Percentiles rank a stretch among this genome's conserved stretches.
Evolutionary conservation across 108 stramenopile species (phyloP).

Genomic region (Mediolabrus comicus): DNA sequence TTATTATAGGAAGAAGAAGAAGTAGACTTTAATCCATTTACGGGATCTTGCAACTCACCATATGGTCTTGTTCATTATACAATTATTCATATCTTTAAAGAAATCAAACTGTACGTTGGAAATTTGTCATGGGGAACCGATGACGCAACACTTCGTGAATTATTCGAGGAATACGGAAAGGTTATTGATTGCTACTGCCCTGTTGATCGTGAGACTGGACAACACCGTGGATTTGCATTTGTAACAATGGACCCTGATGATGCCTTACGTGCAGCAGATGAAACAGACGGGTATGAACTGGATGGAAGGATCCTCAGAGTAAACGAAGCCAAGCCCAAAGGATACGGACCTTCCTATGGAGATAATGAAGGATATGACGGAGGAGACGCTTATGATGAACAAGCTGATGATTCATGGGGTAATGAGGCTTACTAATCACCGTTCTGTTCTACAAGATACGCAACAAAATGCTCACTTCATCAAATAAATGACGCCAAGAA

Average conservation of each 20-base stretch:
- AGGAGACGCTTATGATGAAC: slow-evolving; percentile 28
- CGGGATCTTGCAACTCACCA: slow-evolving; percentile 54
- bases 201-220: slow-evolving; percentile 77
- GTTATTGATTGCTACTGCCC: slow-evolving; percentile 87
- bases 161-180: slow-evolving; percentile 85
- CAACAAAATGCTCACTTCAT: neutral
- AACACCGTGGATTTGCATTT: slow-evolving; percentile 88
- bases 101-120: slow-evolving; percentile 91
- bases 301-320: slow-evolving; percentile 85
- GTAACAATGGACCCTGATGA: slow-evolving; percentile 87
- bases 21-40: neutral
- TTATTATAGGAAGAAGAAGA: slow-evolving; percentile 1
- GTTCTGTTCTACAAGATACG: neutral
- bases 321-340: slow-evolving; percentile 89
- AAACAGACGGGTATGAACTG: slow-evolving; percentile 80
- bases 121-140: slow-evolving; percentile 89
- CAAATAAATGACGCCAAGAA: neutral
- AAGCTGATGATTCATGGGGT: slow-evolving; percentile 32
- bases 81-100: slow-evolving; percentile 24
- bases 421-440: slow-evolving; percentile 34
- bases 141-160: slow-evolving; percentile 67
- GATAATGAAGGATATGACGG: slow-evolving; percentile 35
- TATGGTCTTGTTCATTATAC: slow-evolving; percentile 25
- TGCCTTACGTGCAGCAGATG: slow-evolving; percentile 74
- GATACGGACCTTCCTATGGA: slow-evolving; percentile 27